phyloP scores from a whole-genome alignment of 441 rosid genomes.

The Syzygium syzygioides region DNA sequence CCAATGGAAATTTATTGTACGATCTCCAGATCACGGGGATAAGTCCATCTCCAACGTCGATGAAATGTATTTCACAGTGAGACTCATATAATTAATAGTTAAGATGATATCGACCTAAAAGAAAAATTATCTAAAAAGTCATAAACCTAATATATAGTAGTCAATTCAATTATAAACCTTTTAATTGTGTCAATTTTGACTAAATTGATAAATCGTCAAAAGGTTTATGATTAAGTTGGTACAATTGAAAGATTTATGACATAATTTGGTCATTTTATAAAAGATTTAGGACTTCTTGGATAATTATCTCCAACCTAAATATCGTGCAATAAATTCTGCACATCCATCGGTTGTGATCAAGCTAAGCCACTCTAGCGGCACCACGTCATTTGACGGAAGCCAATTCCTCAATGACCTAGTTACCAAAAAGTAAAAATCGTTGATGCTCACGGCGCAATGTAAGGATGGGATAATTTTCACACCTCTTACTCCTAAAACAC shows the following conservation, averaged over 20 bases:
- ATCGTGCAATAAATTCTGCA: background rate
- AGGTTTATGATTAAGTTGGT: accelerated
- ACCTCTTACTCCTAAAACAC: background rate
- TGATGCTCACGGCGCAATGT: background rate
- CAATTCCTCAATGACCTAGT: background rate
- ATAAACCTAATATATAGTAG: accelerated
- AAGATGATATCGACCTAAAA: background rate
- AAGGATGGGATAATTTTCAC: background rate
- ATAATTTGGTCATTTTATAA: accelerated
- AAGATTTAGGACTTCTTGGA: background rate
- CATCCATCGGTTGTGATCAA: background rate
- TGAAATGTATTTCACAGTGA: background rate
- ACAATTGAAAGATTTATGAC: background rate
- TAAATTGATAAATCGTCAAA: background rate
- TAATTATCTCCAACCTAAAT: background rate
- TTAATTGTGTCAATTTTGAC: background rate
- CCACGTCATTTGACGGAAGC: background rate
- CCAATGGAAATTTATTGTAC: background rate
- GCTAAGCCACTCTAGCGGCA: background rate
- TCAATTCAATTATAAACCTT: background rate
- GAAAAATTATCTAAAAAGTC: background rate
- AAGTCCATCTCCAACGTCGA: background rate
- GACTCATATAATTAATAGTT: background rate
- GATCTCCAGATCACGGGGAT: background rate
- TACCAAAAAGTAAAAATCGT: background rate